Conservation (phyloP, 495 filamentous ascomycete genomes). For the Barbatosphaeria neglecta region DNA sequence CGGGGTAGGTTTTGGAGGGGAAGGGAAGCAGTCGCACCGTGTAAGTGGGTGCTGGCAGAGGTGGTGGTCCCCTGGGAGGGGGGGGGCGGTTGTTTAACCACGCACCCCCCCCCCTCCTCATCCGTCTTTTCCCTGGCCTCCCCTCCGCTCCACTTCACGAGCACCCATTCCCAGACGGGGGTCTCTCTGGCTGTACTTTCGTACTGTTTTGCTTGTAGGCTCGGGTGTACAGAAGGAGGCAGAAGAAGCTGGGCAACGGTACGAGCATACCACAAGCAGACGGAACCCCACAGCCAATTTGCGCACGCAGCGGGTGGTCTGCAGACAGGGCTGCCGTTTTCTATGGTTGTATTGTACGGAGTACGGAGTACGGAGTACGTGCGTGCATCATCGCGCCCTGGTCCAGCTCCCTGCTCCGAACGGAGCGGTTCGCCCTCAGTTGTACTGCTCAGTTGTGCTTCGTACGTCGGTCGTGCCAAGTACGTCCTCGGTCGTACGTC, state of each 20-base stretch:
- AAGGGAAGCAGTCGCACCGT: not conserved
- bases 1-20: not conserved
- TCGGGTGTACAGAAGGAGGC: not conserved
- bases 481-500: no score
- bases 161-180: not conserved
- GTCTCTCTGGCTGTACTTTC: not conserved
- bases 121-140: not conserved
- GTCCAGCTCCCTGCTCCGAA: no score
- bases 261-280: not conserved
- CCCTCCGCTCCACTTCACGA: not conserved
- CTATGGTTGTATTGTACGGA: not conserved
- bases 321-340: not conserved
- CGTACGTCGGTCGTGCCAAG: no score
- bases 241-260: not conserved
- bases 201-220: not conserved
- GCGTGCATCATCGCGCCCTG: no score
- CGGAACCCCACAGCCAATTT: constrained; percentile 1
- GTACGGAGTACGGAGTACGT: no score
- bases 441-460: no score
- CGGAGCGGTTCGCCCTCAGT: no score
- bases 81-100: not conserved
- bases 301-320: not conserved
- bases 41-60: not conserved
- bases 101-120: no score
- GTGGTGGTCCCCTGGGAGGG: not conserved